Conservation (phyloP, 129 eudicot genomes). For the Oenanthe sinensis region DNA sequence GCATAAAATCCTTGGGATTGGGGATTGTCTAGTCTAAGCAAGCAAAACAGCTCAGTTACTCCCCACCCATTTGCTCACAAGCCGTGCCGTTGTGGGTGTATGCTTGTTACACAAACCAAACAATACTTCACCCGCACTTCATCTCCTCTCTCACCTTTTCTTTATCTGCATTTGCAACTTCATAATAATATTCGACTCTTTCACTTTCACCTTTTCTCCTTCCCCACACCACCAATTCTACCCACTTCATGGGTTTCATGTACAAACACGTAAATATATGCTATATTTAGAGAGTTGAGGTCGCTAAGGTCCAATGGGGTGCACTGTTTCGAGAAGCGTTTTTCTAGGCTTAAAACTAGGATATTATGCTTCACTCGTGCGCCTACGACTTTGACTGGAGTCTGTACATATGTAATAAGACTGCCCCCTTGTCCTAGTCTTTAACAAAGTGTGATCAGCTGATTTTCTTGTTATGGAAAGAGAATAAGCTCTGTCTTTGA, state of each 20-base stretch:
- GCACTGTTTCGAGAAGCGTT: conserved; percentile 21
- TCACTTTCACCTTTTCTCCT: conserved; percentile 2
- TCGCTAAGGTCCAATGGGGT: neutral
- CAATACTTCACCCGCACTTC: conserved; percentile 65
- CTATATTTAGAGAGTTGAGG: conserved; percentile 17
- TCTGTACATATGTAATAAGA: neutral
- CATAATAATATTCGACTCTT: neutral
- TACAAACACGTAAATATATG: too few species aligned
- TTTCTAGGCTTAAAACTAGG: conserved; percentile 52
- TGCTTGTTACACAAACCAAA: conserved; percentile 38
- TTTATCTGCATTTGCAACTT: neutral
- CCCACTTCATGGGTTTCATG: neutral
- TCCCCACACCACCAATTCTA: conserved; percentile 2
- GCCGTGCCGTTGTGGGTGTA: conserved; percentile 78
- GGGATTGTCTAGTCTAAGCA: neutral
- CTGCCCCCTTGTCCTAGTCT: neutral
- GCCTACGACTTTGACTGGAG: conserved; percentile 36
- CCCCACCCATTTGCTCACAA: neutral
- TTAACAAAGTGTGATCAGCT: conserved; percentile 9
- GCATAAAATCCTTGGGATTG: neutral
- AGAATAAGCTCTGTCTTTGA: conserved; percentile 25
- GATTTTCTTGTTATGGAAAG: conserved; percentile 36
- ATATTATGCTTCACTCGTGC: conserved; percentile 59
- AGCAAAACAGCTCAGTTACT: neutral
- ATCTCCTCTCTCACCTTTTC: conserved; percentile 23